phyloP scores from a whole-genome alignment of 1,139 yeast genomes.

The Blastobotrys arbuscula region DNA sequence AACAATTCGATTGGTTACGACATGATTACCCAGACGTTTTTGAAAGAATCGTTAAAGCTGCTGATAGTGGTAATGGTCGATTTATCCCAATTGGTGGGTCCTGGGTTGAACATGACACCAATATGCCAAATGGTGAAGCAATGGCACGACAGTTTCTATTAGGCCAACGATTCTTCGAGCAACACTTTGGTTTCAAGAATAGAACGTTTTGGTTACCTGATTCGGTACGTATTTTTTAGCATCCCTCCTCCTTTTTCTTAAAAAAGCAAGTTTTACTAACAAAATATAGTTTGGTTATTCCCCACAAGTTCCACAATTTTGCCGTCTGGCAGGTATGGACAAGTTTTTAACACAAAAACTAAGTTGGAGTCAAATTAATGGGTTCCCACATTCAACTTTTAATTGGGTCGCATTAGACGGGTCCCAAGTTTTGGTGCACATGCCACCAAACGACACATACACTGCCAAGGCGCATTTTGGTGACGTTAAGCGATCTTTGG shows the following conservation, averaged over 20 bases:
- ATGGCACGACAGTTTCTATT: constrained; percentile 79
- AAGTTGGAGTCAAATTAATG: constrained; percentile 92
- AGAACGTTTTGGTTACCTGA: constrained; percentile 92
- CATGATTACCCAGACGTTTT: constrained; percentile 80
- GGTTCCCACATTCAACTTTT: constrained; percentile 82
- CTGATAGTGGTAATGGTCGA: constrained; percentile 56
- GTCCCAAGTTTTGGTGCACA: constrained; percentile 85
- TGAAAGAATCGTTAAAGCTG: constrained; percentile 56
- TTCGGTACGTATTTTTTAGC: constrained; percentile 47
- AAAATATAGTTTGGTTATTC: constrained; percentile 67
- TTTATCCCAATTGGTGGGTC: constrained; percentile 93
- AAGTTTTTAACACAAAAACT: constrained; percentile 88
- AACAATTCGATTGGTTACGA: constrained; percentile 88
- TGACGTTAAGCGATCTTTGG: constrained; percentile 74
- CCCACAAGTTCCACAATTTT: constrained; percentile 89
- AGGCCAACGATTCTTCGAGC: constrained; percentile 80
- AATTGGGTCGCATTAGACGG: constrained; percentile 96
- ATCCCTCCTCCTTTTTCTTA: background rate
- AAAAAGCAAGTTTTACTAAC: background rate
- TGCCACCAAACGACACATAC: constrained; percentile 97
- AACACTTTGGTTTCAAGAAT: constrained; percentile 71
- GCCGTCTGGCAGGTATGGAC: constrained; percentile 76
- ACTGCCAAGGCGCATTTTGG: constrained; percentile 92
- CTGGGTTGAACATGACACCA: constrained; percentile 97
- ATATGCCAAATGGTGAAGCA: constrained; percentile 89